Evolutionary conservation across 177 flowering plant genomes (phyloP).

Genomic region (Tripterygium wilfordii): DNA sequence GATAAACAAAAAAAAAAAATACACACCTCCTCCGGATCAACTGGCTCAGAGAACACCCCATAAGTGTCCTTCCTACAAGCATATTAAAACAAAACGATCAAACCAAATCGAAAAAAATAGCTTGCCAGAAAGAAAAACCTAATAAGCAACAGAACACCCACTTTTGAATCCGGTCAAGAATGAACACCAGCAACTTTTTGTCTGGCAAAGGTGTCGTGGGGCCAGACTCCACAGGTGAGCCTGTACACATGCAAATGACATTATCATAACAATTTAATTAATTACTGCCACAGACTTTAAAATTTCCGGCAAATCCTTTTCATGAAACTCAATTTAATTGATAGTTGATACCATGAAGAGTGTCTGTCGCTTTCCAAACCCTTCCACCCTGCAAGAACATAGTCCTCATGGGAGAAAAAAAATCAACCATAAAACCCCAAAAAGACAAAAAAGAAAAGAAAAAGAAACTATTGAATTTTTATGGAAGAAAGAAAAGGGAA

Average conservation of each 20-base stretch:
- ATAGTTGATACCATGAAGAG: conserved; percentile 22
- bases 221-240: conserved; percentile 38
- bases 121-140: neutral
- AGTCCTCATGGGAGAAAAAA: conserved; percentile 1
- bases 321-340: conserved; percentile 1
- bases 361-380: conserved; percentile 40
- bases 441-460: neutral
- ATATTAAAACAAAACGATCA: neutral
- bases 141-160: conserved; percentile 21
- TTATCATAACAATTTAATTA: conserved; percentile 10
- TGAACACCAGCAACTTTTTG: conserved; percentile 69
- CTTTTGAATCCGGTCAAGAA: conserved; percentile 85
- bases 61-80: conserved; percentile 64
- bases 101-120: neutral
- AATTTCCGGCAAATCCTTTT: conserved; percentile 10
- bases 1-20: neutral
- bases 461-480: neutral
- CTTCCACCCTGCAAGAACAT: conserved; percentile 36
- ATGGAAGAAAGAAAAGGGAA: neutral
- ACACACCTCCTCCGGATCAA: conserved; percentile 71
- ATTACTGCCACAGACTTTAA: neutral
- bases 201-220: conserved; percentile 71
- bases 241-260: conserved; percentile 33
- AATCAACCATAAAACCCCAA: conserved; percentile 3
- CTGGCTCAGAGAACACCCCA: conserved; percentile 77